phyloP scores from a whole-genome alignment of 164 flowering plant species.

The Pachysandra terminalis region DNA sequence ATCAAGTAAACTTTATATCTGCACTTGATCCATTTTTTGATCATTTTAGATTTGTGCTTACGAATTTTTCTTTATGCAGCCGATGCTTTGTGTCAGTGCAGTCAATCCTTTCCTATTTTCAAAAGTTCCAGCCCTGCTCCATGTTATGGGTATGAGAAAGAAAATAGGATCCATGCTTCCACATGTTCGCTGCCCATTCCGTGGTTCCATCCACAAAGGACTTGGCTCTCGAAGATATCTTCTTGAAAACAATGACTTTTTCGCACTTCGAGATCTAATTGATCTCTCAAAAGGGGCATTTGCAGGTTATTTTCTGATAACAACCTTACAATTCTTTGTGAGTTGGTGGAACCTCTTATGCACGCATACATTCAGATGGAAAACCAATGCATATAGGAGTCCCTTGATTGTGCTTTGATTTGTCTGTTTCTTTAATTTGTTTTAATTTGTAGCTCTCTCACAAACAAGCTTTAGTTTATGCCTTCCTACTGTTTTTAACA shows the following conservation, averaged over 20 bases:
- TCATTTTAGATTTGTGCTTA: not conserved
- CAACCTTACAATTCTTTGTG: not conserved
- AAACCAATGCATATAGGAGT: not conserved
- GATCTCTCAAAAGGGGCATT: constrained; percentile 95
- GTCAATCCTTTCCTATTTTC: constrained; percentile 87
- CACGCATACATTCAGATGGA: not conserved
- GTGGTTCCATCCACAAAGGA: constrained; percentile 60
- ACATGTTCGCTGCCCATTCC: constrained; percentile 89
- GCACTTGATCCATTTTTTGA: not conserved
- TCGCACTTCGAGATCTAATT: constrained; percentile 85
- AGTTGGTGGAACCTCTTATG: not conserved
- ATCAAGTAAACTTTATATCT: not conserved
- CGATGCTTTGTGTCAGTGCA: constrained; percentile 97
- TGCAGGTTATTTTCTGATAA: constrained; percentile 55
- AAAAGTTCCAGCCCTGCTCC: constrained; percentile 75
- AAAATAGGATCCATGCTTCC: constrained; percentile 73
- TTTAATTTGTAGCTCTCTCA: no score
- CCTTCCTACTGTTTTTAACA: no score
- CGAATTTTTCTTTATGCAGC: constrained; percentile 52
- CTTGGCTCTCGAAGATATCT: constrained; percentile 87
- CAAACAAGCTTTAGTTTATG: no score
- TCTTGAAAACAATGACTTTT: constrained; percentile 88
- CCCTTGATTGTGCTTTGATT: no score
- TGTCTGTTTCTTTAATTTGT: not conserved
- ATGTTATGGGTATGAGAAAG: constrained; percentile 70